Evolutionary conservation across 176 grass and related monocot genomes (phyloP).

Genomic region (Lolium perenne): DNA sequence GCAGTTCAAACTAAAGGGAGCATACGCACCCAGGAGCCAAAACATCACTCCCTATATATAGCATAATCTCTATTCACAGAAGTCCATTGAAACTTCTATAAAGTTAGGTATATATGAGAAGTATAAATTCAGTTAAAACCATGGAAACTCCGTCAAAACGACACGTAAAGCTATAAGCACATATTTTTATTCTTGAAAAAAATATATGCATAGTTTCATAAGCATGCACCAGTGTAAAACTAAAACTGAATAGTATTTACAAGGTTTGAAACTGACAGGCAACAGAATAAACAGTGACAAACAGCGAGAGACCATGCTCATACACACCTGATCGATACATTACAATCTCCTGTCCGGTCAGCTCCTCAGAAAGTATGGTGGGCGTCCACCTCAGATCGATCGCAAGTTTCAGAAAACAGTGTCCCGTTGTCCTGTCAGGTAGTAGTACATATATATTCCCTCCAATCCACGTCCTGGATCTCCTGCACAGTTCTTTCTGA

Average conservation of each 20-base stretch:
- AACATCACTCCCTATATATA: too few relatives aligned
- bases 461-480: not conserved
- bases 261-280: not conserved
- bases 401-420: slow-evolving; percentile 34
- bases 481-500: slow-evolving; percentile 22
- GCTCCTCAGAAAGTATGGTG: not conserved
- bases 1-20: too few relatives aligned
- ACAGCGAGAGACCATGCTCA: not conserved
- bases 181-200: too few relatives aligned
- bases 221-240: not conserved
- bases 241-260: not conserved
- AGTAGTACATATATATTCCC: not conserved
- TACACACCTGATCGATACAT: not conserved
- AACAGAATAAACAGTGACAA: not conserved
- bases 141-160: too few relatives aligned
- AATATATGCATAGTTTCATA: too few relatives aligned
- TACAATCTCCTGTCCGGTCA: not conserved
- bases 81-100: too few relatives aligned
- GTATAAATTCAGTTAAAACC: too few relatives aligned
- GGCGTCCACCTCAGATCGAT: slow-evolving; percentile 21
- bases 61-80: too few relatives aligned
- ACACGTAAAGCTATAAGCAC: too few relatives aligned
- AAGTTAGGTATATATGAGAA: too few relatives aligned
- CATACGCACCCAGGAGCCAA: too few relatives aligned
- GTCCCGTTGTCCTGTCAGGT: not conserved